Evolutionary conservation across 73 alveolate species (phyloP).

Genomic region (Paramecium sonneborni): DNA sequence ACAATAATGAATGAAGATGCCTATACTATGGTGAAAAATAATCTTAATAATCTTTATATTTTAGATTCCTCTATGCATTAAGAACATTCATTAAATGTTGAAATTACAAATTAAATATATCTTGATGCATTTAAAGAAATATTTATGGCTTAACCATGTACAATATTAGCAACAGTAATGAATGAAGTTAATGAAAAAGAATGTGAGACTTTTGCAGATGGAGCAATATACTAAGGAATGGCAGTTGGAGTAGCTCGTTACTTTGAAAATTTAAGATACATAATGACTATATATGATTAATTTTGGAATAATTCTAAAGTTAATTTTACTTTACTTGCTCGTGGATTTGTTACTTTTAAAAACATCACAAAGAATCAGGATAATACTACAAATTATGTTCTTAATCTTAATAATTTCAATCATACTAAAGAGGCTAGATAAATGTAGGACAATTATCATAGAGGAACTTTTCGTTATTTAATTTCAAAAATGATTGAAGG

Average conservation of each 20-base stretch:
- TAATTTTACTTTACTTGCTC: conserved; percentile 51
- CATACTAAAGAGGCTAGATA: conserved; percentile 4
- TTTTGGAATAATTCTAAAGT: conserved; percentile 13
- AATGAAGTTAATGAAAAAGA: conserved; percentile 29
- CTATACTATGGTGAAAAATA: neutral
- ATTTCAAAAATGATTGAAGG: conserved; percentile 18
- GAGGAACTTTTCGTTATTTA: conserved; percentile 40
- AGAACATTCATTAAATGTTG: conserved; percentile 62
- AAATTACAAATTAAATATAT: conserved; percentile 13
- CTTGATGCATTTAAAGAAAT: conserved; percentile 33
- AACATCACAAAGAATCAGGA: neutral
- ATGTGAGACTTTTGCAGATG: conserved; percentile 63
- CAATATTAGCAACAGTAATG: conserved; percentile 3
- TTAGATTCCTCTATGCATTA: conserved; percentile 57
- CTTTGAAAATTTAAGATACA: conserved; percentile 59
- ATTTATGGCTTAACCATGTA: conserved; percentile 60
- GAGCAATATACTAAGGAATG: conserved; percentile 62
- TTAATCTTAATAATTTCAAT: conserved; percentile 33
- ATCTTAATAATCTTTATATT: neutral
- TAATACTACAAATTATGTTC: neutral
- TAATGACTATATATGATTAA: conserved; percentile 53
- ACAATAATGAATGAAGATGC: conserved; percentile 49
- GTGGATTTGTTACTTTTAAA: conserved; percentile 49
- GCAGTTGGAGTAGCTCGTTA: conserved; percentile 68
- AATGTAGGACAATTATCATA: conserved; percentile 19